phyloP scores from a whole-genome alignment of 1,284 basidiomycete genomes.

The Tetrapyrgos nigripes region DNA sequence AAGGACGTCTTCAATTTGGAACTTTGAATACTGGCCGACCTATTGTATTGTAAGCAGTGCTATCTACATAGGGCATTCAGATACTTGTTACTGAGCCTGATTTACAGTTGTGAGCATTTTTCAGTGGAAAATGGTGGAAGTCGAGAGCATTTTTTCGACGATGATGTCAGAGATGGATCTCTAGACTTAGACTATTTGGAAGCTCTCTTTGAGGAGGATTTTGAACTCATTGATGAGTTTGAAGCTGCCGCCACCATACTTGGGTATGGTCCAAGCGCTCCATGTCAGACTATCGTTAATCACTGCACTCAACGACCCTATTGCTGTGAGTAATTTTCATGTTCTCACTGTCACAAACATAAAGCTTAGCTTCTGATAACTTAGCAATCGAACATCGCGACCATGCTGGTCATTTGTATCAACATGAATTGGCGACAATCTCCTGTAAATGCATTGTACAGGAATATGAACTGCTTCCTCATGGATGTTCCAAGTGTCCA shows the following conservation, averaged over 20 bases:
- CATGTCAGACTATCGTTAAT: slow-evolving; percentile 18
- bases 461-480: slow-evolving; percentile 20
- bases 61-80: too few relatives aligned
- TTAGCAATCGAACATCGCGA: slow-evolving; percentile 20
- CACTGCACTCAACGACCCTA: slow-evolving; percentile 14
- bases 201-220: slow-evolving; percentile 26
- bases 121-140: not conserved
- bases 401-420: not conserved
- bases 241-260: slow-evolving; percentile 18
- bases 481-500: slow-evolving; percentile 17
- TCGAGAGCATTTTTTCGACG: slow-evolving; percentile 21
- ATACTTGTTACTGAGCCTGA: not conserved
- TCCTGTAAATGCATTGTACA: slow-evolving; percentile 17
- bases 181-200: slow-evolving; percentile 27
- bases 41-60: slow-evolving; percentile 4
- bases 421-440: slow-evolving; percentile 8
- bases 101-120: slow-evolving; percentile 27
- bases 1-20: slow-evolving; percentile 18
- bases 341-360: not conserved
- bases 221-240: slow-evolving; percentile 23
- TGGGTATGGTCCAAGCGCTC: slow-evolving; percentile 23
- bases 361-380: not conserved
- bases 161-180: slow-evolving; percentile 13
- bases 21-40: slow-evolving; percentile 8
- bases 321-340: slow-evolving; percentile 25